Evolutionary conservation across 768 basidiomycete genomes (phyloP), one percentile per base, ranked within the genome.

Genomic region (Dioszegia hungarica): DNA sequence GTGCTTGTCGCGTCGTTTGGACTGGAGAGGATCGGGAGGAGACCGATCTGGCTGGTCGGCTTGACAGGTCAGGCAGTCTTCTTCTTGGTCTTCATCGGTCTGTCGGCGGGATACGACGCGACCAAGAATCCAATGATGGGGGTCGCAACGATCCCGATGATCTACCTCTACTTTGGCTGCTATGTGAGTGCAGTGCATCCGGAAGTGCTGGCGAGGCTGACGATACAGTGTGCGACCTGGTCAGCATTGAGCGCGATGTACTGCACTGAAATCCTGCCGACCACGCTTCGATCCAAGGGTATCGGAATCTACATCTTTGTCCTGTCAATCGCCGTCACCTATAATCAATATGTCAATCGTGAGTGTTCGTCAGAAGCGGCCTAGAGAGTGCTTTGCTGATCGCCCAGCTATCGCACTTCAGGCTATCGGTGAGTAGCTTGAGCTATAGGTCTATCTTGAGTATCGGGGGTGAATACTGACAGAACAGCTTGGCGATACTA

Each of bases 1-100:
- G 24, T 17, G 25, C 40, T 0, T 24, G 49, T 3, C 63, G 67
- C 14, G 28, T 57, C 50, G 61, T 24, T 60, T 28, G 50, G 61
- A 37, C 61, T 67, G 29, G 70, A 72, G 22, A 45, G 58, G 39
- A 51, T 70, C 20, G 70, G 70, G 27, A 61, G 70, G 50, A 60
- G 69, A 36, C 57, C 50, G 14, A 54, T 65, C 6, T 59, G 43
- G 20, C 24, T 24, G 14, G 19, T n/a, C 19, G 25, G 54, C 44
- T 51, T 69, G 8, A 56, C 44, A 5, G 57, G 59, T 9, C 59
- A 58, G 12, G 53, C 54, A 20, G 59, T 59, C 24, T 55, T 63
- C 51, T 33, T 59, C 24, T 24, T 57, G 15, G 40, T 34, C 24
- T 66, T 49, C 54, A 39, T 28, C 43, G 22, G 56, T 24, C 33